These are phyloP conservation scores for Kitagawia praeruptora DNA, from an alignment of 129 eudicot genomes.

Conservation along the genomic window DNA sequence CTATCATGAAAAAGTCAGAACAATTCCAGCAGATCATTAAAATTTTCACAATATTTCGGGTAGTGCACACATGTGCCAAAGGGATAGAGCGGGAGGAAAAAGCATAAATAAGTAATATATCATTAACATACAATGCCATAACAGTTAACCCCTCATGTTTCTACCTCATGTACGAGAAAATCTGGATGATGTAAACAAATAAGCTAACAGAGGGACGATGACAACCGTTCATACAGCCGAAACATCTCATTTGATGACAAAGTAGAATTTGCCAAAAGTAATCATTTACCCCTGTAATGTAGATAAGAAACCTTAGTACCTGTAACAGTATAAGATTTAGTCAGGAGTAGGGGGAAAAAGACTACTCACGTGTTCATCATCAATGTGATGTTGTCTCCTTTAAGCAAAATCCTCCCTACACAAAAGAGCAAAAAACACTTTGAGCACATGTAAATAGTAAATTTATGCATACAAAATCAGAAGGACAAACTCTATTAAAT, in stretches of 20 bases:
- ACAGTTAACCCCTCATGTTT: not conserved
- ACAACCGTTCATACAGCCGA: not conserved
- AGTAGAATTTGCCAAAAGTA: not conserved
- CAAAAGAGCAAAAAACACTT: not conserved
- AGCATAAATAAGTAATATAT: not conserved
- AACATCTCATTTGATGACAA: not conserved
- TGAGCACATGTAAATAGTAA: not conserved
- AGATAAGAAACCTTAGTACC: no score
- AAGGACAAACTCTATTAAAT: not conserved
- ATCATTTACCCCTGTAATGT: constrained; percentile 9
- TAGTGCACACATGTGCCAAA: not conserved
- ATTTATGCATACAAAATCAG: not conserved
- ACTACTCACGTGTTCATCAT: constrained; percentile 61
- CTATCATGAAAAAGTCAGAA: not conserved
- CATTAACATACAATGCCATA: not conserved
- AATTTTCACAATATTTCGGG: not conserved
- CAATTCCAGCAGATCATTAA: not conserved
- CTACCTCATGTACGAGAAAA: not conserved
- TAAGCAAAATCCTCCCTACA: constrained; percentile 57
- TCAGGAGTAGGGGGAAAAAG: no score
- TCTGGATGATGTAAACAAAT: not conserved
- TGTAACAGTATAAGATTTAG: not conserved
- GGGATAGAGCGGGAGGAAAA: not conserved
- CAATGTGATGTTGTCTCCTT: constrained; percentile 70
- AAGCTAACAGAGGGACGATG: not conserved